Evolutionary conservation across 2,329 filamentous ascomycete species (phyloP), one percentile per base, ranked within the genome.

Genomic region (Delphinella strobiligena): DNA sequence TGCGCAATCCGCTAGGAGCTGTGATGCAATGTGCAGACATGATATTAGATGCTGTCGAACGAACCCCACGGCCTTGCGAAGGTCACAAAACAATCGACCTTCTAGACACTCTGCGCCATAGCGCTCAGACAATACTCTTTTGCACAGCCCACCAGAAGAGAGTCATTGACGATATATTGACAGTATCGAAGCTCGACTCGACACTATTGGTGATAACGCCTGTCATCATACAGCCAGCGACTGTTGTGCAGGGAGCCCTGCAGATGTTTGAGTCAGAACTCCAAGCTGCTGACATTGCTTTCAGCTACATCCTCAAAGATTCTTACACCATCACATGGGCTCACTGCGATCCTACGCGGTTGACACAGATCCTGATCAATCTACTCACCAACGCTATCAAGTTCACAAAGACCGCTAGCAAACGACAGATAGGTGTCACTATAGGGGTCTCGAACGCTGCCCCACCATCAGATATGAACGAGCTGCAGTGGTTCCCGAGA

Each of bases 111-210:
- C 14, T 38, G 8, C 29, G 30, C 5, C 29, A 38, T 3, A 38
- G 31, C 5, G 36, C 36, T 7, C 31, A 41, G 22, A 41, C 39
- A 1, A 41, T 41, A 16, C 14, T 37, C 10, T 37, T 37, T 19
- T 41, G 39, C 19, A 33, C 34, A 2, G 8, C 19, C 3, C 39
- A 41, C 15, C 30, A 33, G 19, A 24, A 32, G 8, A 19, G 24
- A 4, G 32, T 38, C n/a, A 27, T 27, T 2, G 64, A 68, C 42
- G 64, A 67, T 41, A 58, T 68, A 0, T 48, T 68, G 18, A 67
- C 62, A 2, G 47, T 68, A 10, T 63, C 59, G 1, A 64, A 52
- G 14, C 45, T 56, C 2, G 52, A 55, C 15, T 49, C 53, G 1
- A 40, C 50, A 4, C 47, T 55, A 33, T 38, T 56, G 9, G 54